Conservation (phyloP, 192 early-diverging fungal genomes). For the Podila verticillata region DNA sequence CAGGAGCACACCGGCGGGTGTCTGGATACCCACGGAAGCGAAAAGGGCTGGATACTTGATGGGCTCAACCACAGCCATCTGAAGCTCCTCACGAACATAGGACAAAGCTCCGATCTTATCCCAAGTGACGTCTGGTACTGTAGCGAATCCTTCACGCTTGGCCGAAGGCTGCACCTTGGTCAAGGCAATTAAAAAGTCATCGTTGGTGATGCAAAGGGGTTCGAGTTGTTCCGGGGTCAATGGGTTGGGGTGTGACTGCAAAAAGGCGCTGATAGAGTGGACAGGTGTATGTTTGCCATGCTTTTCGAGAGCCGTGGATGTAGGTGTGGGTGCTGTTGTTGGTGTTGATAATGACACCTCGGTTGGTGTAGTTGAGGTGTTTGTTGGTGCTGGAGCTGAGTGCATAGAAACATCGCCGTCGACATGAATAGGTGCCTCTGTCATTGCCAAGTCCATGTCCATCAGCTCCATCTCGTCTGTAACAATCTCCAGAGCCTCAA, state of each 20-base stretch:
- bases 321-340: slow-evolving; percentile 8
- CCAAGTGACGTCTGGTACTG: slow-evolving; percentile 96
- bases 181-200: slow-evolving; percentile 88
- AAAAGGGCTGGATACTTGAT: slow-evolving; percentile 92
- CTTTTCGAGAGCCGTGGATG: slow-evolving; percentile 28
- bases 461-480: slow-evolving; percentile 52
- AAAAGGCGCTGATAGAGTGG: slow-evolving; percentile 77
- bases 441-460: slow-evolving; percentile 34
- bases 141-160: slow-evolving; percentile 99
- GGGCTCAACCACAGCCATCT: slow-evolving; percentile 96
- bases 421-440: slow-evolving; percentile 7
- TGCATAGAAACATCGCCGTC: neutral
- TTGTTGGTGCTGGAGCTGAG: slow-evolving; percentile 1
- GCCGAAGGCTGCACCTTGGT: slow-evolving; percentile 95
- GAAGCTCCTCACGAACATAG: slow-evolving; percentile 88
- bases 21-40: slow-evolving; percentile 86
- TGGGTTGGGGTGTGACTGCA: slow-evolving; percentile 74
- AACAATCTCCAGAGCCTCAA: slow-evolving; percentile 14
- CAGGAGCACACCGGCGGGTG: slow-evolving; percentile 92
- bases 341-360: neutral
- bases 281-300: slow-evolving; percentile 59
- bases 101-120: slow-evolving; percentile 93
- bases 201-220: slow-evolving; percentile 80
- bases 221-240: slow-evolving; percentile 85
- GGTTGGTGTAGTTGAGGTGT: neutral